Evolutionary conservation across 2,329 filamentous ascomycete genomes (phyloP).

Genomic region (Xylaria polymorpha): DNA sequence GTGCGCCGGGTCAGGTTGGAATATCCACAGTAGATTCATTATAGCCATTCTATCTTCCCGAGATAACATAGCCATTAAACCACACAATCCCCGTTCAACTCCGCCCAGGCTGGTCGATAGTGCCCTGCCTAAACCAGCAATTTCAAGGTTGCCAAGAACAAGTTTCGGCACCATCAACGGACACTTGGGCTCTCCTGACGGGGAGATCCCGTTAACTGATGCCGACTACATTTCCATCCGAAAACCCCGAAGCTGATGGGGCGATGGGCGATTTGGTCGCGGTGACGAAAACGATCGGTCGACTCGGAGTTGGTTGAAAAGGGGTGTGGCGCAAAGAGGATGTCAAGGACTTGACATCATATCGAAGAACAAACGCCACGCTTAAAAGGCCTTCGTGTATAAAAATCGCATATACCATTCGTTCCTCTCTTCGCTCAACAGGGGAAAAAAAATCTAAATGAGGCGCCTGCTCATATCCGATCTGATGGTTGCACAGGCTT

Average conservation of each 20-base stretch:
- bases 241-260: neutral
- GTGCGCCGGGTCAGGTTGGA: neutral
- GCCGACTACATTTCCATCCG: neutral
- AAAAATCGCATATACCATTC: conserved; percentile 14
- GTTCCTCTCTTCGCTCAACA: conserved; percentile 10
- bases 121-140: neutral
- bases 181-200: no score
- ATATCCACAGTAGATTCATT: conserved; percentile 21
- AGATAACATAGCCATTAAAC: conserved; percentile 19
- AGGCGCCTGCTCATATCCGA: conserved; percentile 30
- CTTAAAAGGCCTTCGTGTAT: conserved; percentile 25
- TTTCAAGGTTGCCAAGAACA: conserved; percentile 1
- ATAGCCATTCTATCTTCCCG: conserved; percentile 27
- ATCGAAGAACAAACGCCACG: conserved; percentile 35
- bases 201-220: neutral
- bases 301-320: conserved; percentile 10
- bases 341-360: conserved; percentile 24
- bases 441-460: neutral
- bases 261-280: neutral
- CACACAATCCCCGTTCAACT: neutral
- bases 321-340: neutral
- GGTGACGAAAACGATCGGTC: neutral
- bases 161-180: neutral
- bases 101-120: neutral
- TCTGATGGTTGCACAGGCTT: conserved; percentile 38